A percentile compares a stretch with the other conserved stretches of the same genome.
These are phyloP conservation scores for Aspergillus novoparasiticus DNA, from an alignment of 2,329 filamentous ascomycete species.

Conservation along the genomic window DNA sequence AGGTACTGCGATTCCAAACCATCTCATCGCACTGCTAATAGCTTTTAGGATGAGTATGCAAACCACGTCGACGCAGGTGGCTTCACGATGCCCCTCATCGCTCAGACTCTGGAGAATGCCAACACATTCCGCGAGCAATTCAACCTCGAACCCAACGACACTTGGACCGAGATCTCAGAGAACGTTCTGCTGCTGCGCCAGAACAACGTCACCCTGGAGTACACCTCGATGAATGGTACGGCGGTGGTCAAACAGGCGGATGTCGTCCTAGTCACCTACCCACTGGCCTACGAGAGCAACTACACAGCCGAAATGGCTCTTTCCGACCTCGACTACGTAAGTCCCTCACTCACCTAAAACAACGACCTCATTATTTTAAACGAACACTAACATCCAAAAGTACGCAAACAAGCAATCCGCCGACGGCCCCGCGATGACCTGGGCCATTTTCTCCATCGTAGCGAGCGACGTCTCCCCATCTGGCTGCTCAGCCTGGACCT, in stretches of 20 bases:
- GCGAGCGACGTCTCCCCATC: constrained; percentile 67
- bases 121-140: constrained; percentile 62
- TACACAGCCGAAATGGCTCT: constrained; percentile 53
- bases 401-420: constrained; percentile 70
- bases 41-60: constrained; percentile 63
- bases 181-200: constrained; percentile 60
- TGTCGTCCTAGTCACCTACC: constrained; percentile 67
- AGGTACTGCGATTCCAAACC: constrained; percentile 25
- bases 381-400: constrained; percentile 28
- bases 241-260: constrained; percentile 71
- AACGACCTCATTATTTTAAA: too few species aligned
- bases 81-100: constrained; percentile 66
- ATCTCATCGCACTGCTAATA: background rate
- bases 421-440: constrained; percentile 73
- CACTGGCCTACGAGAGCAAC: constrained; percentile 60
- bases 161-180: constrained; percentile 58
- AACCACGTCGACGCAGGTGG: constrained; percentile 69
- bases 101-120: constrained; percentile 57
- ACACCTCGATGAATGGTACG: constrained; percentile 66
- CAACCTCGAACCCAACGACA: constrained; percentile 57
- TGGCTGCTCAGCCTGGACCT: constrained; percentile 70
- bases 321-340: constrained; percentile 64
- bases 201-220: constrained; percentile 66
- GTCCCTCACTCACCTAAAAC: constrained; percentile 17
- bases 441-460: constrained; percentile 68